Percentiles rank a stretch among this genome's conserved stretches.
Conservation (phyloP, 2,329 filamentous ascomycete genomes). For the Pseudogymnoascus pannorum region DNA sequence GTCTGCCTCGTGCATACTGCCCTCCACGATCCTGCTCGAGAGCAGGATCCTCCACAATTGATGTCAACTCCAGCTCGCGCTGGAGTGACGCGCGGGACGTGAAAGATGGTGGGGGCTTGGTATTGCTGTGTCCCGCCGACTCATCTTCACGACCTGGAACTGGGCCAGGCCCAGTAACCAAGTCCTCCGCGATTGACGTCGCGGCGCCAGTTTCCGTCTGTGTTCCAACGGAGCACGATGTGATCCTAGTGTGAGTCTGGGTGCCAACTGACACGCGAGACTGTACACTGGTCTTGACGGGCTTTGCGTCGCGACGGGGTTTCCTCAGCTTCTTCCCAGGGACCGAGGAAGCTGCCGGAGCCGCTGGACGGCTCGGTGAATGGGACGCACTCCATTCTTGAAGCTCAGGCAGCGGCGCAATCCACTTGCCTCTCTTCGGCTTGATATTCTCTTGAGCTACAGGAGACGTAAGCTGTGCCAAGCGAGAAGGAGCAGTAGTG, state of each 20-base stretch:
- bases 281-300: not conserved
- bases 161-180: not conserved
- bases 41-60: constrained; percentile 2
- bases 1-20: not conserved
- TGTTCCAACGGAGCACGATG: not conserved
- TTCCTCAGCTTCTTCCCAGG: not conserved
- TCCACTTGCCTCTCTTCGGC: not conserved
- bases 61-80: constrained; percentile 7
- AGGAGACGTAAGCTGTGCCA: not conserved
- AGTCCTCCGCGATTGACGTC: constrained; percentile 6
- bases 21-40: not conserved
- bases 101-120: not conserved
- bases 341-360: not conserved
- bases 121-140: not conserved
- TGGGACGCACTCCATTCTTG: not conserved
- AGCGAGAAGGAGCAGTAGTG: not conserved
- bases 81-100: constrained; percentile 2
- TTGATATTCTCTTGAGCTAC: not conserved
- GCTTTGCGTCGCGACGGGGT: not conserved
- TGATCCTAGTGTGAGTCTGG: not conserved
- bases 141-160: not conserved
- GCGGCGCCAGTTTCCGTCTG: not conserved
- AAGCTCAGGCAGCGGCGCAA: not conserved
- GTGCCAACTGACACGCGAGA: not conserved
- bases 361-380: not conserved